Base-by-base conservation (phyloP, 208 protist genomes). In the Naegleria lovaniensis region DNA sequence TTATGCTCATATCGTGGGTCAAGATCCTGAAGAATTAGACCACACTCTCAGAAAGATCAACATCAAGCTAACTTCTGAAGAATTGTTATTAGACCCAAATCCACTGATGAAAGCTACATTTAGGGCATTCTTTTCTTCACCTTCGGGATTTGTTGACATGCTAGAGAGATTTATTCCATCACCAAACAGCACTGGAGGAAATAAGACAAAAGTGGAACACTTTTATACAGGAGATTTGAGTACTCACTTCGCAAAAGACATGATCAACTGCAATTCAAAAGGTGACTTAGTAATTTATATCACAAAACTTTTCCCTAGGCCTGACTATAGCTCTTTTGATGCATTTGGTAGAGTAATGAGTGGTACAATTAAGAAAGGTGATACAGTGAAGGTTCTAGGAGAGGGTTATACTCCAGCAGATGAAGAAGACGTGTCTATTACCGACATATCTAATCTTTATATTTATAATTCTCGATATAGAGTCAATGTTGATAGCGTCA, bases 81-180 rank as follows among this genome's bases (percentile, higher is more conserved):
- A 96, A 51, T 88, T 91, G 6, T 0, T 75, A 5, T 33, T 95
- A 6, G 94, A 97, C 83, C 75, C 92, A 6, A 92, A 92, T 39
- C 95, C 94, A 22, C 79, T 97, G 38, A 92, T 97, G 6, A 86
- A 93, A 38, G 15, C 93, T 33, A 93, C 95, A 2, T 91, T 95
- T 39, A 89, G 29, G 16, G 51, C 88, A 52, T 97, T 97, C 84
- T 96, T 97, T 89, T 93, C 7, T 38, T 16, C 90, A 40, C 25
- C 93, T 9, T 90, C 29, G 16, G 92, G 94, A n/a, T 96, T 98
- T 91, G 96, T 97, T 36, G 94, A 95, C 90, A 94, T 97, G 93
- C 6, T 92, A 9, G 88, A 93, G 2, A 25, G 90, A 29, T 92
- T 95, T 51, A 36, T 98, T 19, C 96, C 95, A 13, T 94, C 94